Conservation (phyloP, 169 alveolate species). For the Eimeria mitis region DNA sequence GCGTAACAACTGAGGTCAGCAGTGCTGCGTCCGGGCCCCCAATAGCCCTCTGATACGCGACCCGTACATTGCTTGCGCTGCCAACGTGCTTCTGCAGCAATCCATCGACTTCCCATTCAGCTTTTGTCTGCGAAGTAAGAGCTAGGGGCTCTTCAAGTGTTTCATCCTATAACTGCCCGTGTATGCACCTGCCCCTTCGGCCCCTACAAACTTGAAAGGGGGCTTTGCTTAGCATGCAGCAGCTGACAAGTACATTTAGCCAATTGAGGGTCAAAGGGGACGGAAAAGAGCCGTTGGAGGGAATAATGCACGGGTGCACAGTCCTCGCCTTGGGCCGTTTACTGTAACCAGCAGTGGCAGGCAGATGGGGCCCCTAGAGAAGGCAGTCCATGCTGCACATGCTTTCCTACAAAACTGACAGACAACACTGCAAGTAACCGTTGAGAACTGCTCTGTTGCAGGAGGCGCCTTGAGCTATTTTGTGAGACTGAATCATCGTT, state of each 20-base stretch:
- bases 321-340: not conserved
- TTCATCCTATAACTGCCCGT: not conserved
- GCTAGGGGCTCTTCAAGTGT: not conserved
- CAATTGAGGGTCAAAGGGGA: not conserved
- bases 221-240: not conserved
- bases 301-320: not conserved
- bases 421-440: not conserved
- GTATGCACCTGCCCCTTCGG: not conserved
- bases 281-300: not conserved
- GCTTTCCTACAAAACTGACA: not conserved
- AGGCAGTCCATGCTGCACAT: not conserved
- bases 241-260: not conserved
- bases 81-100: conserved; percentile 1
- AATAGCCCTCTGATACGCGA: conserved; percentile 20
- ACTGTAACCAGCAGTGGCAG: not conserved
- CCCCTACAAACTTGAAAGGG: not conserved
- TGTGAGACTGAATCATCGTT: not conserved
- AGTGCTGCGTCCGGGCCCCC: conserved; percentile 61
- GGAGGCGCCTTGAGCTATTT: not conserved
- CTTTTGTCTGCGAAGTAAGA: not conserved
- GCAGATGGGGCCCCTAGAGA: not conserved
- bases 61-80: conserved; percentile 23
- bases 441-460: not conserved
- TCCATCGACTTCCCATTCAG: not conserved
- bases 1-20: conserved; percentile 5